These are phyloP conservation scores for Endocalyx cinctus DNA, from an alignment of 2,329 filamentous ascomycete species.

Conservation along the genomic window DNA sequence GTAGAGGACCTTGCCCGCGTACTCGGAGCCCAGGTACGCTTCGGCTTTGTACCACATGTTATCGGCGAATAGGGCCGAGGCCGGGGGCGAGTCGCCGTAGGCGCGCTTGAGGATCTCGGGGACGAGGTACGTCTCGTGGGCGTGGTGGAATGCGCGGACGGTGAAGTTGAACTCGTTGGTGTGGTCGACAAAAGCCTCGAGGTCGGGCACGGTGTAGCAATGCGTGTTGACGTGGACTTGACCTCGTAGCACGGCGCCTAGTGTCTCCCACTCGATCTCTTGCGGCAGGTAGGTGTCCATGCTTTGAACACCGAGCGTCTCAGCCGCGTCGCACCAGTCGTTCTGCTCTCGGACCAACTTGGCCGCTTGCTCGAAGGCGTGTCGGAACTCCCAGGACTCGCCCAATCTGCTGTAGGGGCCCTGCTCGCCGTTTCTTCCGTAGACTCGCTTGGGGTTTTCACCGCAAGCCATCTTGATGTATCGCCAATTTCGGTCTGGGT, in stretches of 20 bases:
- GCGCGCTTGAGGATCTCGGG: constrained; percentile 60
- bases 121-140: constrained; percentile 61
- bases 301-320: constrained; percentile 42
- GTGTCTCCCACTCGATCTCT: constrained; percentile 58
- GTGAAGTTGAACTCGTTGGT: constrained; percentile 68
- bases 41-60: constrained; percentile 72
- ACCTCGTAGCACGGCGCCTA: constrained; percentile 59
- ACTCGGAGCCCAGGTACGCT: constrained; percentile 59
- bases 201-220: constrained; percentile 65
- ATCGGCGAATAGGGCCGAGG: constrained; percentile 63
- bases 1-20: constrained; percentile 61
- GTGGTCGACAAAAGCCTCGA: constrained; percentile 66
- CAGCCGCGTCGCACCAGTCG: constrained; percentile 61
- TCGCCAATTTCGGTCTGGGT: constrained; percentile 60
- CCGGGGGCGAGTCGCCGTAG: constrained; percentile 50
- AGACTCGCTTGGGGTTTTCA: constrained; percentile 62
- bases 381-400: constrained; percentile 65
- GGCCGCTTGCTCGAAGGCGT: constrained; percentile 60
- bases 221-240: constrained; percentile 68
- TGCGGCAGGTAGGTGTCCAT: constrained; percentile 57
- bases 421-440: constrained; percentile 49
- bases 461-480: constrained; percentile 77
- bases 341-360: constrained; percentile 56
- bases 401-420: constrained; percentile 60
- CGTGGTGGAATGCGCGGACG: constrained; percentile 65